A percentile compares a stretch with the other conserved stretches of the same genome.
phyloP scores from a whole-genome alignment of 1,284 basidiomycete genomes.

The Apiotrichum gamsii region DNA sequence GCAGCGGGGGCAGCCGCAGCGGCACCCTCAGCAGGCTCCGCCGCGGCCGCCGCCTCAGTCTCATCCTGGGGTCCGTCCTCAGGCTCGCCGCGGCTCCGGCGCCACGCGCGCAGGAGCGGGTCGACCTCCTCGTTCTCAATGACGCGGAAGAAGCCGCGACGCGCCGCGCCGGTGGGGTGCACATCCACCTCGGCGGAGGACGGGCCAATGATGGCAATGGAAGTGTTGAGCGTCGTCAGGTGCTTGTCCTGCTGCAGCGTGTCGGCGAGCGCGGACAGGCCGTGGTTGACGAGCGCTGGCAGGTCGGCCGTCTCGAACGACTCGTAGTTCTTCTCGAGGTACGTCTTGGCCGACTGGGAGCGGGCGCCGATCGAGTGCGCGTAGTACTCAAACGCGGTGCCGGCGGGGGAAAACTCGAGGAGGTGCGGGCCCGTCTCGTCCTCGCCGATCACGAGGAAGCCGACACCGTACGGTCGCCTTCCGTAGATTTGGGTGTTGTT shows the following conservation, averaged over 20 bases:
- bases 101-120: slow-evolving; percentile 58
- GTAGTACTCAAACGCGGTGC: slow-evolving; percentile 96
- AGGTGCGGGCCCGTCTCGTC: slow-evolving; percentile 94
- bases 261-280: slow-evolving; percentile 84
- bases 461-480: slow-evolving; percentile 94
- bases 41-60: slow-evolving; percentile 8
- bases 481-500: slow-evolving; percentile 99
- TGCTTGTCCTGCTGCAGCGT: slow-evolving; percentile 97
- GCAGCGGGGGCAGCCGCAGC: background rate
- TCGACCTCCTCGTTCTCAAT: slow-evolving; percentile 57
- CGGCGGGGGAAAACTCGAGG: slow-evolving; percentile 96
- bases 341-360: slow-evolving; percentile 96
- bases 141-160: slow-evolving; percentile 40
- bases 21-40: background rate
- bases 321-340: slow-evolving; percentile 90
- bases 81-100: slow-evolving; percentile 42
- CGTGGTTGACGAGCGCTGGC: slow-evolving; percentile 81
- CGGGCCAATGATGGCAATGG: slow-evolving; percentile 81
- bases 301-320: slow-evolving; percentile 74
- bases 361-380: slow-evolving; percentile 98
- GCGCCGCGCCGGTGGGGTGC: slow-evolving; percentile 28
- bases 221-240: slow-evolving; percentile 83
- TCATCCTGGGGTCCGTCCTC: slow-evolving; percentile 40
- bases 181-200: slow-evolving; percentile 27
- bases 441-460: slow-evolving; percentile 93